Evolutionary conservation across 306 rosid species (phyloP).

Genomic region (Pyrus pyrifolia): DNA sequence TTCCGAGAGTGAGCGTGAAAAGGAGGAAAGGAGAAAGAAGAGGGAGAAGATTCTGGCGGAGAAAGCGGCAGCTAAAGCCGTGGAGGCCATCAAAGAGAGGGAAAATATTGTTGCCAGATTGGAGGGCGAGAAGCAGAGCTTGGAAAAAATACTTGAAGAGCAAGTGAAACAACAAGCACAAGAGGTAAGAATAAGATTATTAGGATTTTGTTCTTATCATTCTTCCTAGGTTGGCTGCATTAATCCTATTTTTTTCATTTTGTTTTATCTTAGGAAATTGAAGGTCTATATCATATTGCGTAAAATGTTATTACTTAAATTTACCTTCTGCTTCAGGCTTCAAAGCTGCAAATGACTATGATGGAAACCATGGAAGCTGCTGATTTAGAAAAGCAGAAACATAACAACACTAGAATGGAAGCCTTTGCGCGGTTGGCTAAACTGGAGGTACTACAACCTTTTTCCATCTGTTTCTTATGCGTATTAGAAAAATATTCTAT

Average conservation of each 20-base stretch:
- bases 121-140: conserved; percentile 96
- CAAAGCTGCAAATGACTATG: conserved; percentile 72
- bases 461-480: neutral
- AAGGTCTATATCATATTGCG: neutral
- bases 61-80: conserved; percentile 81
- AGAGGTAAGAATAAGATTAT: conserved; percentile 49
- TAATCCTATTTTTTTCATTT: neutral
- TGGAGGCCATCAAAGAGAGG: conserved; percentile 67
- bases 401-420: conserved; percentile 90
- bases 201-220: conserved; percentile 4
- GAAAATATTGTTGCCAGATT: conserved; percentile 85
- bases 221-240: neutral
- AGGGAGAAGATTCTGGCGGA: conserved; percentile 74
- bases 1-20: conserved; percentile 76
- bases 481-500: neutral
- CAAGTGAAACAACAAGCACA: conserved; percentile 85
- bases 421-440: conserved; percentile 66
- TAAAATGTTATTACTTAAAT: conserved; percentile 5
- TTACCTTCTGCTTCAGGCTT: conserved; percentile 52
- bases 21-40: conserved; percentile 71
- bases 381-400: conserved; percentile 91
- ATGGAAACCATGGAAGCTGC: conserved; percentile 98
- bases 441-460: conserved; percentile 56
- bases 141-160: conserved; percentile 86
- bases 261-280: neutral